Percentiles rank a stretch among this genome's conserved stretches.
Conservation (phyloP, 2,329 filamentous ascomycete genomes). For the Seiridium cupressi region DNA sequence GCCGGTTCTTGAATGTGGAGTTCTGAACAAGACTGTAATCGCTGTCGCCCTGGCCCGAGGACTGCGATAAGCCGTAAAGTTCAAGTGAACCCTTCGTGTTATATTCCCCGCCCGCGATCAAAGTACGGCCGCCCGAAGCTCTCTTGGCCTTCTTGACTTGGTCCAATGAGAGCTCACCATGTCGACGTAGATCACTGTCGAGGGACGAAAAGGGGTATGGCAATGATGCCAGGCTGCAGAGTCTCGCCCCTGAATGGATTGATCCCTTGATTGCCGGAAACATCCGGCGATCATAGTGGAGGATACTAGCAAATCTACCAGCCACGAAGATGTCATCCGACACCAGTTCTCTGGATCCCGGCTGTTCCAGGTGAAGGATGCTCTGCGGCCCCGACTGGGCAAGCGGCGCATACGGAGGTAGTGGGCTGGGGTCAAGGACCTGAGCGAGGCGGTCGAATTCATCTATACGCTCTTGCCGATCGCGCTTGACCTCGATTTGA, state of each 20-base stretch:
- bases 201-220: constrained; percentile 65
- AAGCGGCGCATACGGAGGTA: constrained; percentile 65
- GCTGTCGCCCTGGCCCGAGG: constrained; percentile 14
- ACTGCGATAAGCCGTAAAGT: constrained; percentile 65
- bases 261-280: constrained; percentile 77
- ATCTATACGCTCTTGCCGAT: constrained; percentile 36
- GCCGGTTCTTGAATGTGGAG: constrained; percentile 71
- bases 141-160: constrained; percentile 53
- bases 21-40: constrained; percentile 35
- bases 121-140: constrained; percentile 55
- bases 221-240: constrained; percentile 71
- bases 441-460: constrained; percentile 27
- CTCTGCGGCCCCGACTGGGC: constrained; percentile 80
- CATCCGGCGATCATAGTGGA: constrained; percentile 85
- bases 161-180: constrained; percentile 53
- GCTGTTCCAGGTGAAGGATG: constrained; percentile 71
- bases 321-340: constrained; percentile 84
- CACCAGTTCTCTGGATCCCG: constrained; percentile 49
- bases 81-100: constrained; percentile 89
- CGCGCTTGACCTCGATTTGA: constrained; percentile 27
- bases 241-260: constrained; percentile 78
- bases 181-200: constrained; percentile 57
- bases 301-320: constrained; percentile 82
- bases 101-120: constrained; percentile 86
- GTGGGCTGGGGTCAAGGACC: constrained; percentile 52